A percentile compares a stretch with the other conserved stretches of the same genome.
Conservation (phyloP, 2,329 filamentous ascomycete species). For the Exophiala sideris region DNA sequence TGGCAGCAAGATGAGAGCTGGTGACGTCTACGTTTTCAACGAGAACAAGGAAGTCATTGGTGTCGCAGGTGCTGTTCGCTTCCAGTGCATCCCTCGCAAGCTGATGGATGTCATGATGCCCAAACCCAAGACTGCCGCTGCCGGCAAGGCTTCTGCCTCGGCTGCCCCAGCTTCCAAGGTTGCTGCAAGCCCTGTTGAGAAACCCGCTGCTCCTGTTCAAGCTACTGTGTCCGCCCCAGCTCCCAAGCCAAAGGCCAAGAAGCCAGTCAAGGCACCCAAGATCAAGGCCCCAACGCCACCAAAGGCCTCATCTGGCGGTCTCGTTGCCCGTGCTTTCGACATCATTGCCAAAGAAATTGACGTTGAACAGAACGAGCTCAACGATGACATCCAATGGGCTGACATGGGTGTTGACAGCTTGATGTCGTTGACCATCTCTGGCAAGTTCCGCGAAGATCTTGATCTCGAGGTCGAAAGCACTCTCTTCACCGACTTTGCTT, state of each 20-base stretch:
- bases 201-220: slow-evolving; percentile 7
- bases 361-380: slow-evolving; percentile 56
- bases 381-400: slow-evolving; percentile 59
- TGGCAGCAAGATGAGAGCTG: slow-evolving; percentile 52
- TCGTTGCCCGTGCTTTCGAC: slow-evolving; percentile 36
- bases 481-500: slow-evolving; percentile 59
- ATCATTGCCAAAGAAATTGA: slow-evolving; percentile 50
- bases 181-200: slow-evolving; percentile 9
- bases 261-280: slow-evolving; percentile 28
- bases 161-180: slow-evolving; percentile 13
- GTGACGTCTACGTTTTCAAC: slow-evolving; percentile 58
- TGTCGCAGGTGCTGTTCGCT: slow-evolving; percentile 48
- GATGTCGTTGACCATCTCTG: slow-evolving; percentile 59
- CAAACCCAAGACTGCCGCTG: slow-evolving; percentile 29
- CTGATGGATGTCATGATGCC: slow-evolving; percentile 43
- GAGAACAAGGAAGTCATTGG: slow-evolving; percentile 58
- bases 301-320: slow-evolving; percentile 30
- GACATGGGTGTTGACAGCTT: slow-evolving; percentile 62
- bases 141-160: slow-evolving; percentile 27
- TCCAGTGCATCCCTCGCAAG: slow-evolving; percentile 42
- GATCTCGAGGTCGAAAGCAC: slow-evolving; percentile 58
- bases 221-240: slow-evolving; percentile 22
- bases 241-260: slow-evolving; percentile 33
- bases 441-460: slow-evolving; percentile 60
- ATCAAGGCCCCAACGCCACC: slow-evolving; percentile 31